These are phyloP conservation scores for Myrica gale DNA, from an alignment of 306 rosid species.

Conservation along the genomic window DNA sequence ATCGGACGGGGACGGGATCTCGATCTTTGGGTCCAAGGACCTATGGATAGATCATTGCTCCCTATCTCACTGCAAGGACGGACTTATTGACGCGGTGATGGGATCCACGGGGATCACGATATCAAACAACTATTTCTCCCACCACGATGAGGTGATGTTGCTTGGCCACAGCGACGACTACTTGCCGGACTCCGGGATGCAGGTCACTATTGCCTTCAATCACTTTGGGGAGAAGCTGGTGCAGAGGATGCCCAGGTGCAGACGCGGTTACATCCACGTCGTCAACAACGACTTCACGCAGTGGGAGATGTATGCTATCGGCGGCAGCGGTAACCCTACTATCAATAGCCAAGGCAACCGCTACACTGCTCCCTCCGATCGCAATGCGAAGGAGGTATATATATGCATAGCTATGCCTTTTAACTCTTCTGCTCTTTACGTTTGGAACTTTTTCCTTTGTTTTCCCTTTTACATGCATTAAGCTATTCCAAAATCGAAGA, in stretches of 20 bases:
- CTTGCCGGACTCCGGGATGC: constrained; percentile 69
- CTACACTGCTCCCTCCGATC: constrained; percentile 58
- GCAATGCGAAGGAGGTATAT: constrained; percentile 52
- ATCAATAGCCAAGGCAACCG: constrained; percentile 84
- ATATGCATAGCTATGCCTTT: neutral
- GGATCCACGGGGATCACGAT: constrained; percentile 86
- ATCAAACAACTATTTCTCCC: constrained; percentile 76
- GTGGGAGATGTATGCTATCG: constrained; percentile 96
- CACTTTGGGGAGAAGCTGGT: constrained; percentile 75
- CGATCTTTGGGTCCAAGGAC: constrained; percentile 64
- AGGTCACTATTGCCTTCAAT: constrained; percentile 88
- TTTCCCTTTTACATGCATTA: no score
- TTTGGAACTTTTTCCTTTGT: no score
- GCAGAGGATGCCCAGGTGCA: constrained; percentile 89
- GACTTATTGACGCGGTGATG: constrained; percentile 78
- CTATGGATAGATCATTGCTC: constrained; percentile 90
- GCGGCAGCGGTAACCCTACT: constrained; percentile 78
- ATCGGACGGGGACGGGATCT: constrained; percentile 90
- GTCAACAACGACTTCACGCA: constrained; percentile 79
- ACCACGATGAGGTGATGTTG: constrained; percentile 86
- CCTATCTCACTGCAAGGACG: constrained; percentile 82
- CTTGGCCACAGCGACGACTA: constrained; percentile 82
- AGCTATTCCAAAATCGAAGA: no score
- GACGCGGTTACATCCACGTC: constrained; percentile 78
- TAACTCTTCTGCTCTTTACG: no score